Conservation (phyloP, 75 land plant genomes). For the Pinus tabuliformis region DNA sequence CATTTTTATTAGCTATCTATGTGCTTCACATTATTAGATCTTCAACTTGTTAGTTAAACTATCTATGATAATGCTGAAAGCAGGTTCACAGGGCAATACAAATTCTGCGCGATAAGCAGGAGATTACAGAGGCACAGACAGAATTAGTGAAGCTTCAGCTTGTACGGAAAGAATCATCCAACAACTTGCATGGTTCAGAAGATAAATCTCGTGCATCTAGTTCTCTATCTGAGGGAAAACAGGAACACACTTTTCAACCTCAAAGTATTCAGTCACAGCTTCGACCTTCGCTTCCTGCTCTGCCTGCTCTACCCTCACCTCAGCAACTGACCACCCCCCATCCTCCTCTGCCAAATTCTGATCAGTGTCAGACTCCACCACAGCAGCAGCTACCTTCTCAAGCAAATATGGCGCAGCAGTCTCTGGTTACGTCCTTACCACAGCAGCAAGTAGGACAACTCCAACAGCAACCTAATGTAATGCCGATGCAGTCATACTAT, state of each 20-base stretch:
- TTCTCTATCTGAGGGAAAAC: not conserved
- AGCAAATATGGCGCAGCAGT: constrained; percentile 10
- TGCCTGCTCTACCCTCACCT: constrained; percentile 36
- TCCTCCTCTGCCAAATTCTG: constrained; percentile 8
- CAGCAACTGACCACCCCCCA: constrained; percentile 34
- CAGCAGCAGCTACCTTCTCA: constrained; percentile 25
- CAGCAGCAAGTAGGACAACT: constrained; percentile 13
- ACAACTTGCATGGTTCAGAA: constrained; percentile 13
- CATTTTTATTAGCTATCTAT: not conserved
- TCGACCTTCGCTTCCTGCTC: not conserved
- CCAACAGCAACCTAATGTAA: constrained; percentile 24
- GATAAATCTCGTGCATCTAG: constrained; percentile 9
- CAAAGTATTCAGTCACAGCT: constrained; percentile 8
- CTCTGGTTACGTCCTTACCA: constrained; percentile 17
- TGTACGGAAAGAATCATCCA: constrained; percentile 44
- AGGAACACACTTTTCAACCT: constrained; percentile 7
- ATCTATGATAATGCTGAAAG: not conserved
- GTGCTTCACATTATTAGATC: not conserved
- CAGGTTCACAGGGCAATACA: constrained; percentile 84
- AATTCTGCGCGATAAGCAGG: constrained; percentile 82
- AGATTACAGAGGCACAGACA: constrained; percentile 71
- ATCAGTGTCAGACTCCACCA: constrained; percentile 13
- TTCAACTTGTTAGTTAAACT: not conserved
- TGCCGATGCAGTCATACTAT: constrained; percentile 17
- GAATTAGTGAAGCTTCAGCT: constrained; percentile 74